Conservation (phyloP, 2,329 filamentous ascomycete species). For the Aspergillus ustus region DNA sequence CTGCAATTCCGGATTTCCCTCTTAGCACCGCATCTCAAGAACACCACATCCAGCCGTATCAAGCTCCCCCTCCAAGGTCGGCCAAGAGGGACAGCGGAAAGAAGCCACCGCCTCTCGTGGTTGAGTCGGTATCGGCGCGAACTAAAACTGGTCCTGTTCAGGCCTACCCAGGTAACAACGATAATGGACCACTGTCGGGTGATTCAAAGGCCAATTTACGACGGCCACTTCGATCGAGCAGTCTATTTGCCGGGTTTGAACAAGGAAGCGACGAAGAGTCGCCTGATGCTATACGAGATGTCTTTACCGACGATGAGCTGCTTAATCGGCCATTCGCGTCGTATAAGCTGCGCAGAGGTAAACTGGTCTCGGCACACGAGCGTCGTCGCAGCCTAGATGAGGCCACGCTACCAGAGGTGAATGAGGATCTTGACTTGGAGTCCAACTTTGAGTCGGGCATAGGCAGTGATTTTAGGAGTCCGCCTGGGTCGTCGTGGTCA, state of each 20-base stretch:
- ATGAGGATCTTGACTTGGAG: constrained; percentile 43
- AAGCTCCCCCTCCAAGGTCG: constrained; percentile 39
- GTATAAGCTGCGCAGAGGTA: constrained; percentile 49
- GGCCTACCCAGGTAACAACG: constrained; percentile 77
- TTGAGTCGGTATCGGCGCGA: constrained; percentile 27
- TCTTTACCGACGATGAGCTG: constrained; percentile 51
- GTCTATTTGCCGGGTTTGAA: constrained; percentile 85
- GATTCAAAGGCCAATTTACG: constrained; percentile 64
- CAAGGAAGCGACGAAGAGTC: constrained; percentile 61
- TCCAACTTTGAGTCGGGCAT: constrained; percentile 27
- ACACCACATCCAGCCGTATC: constrained; percentile 39
- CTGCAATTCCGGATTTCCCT: constrained; percentile 66
- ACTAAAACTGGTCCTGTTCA: constrained; percentile 57
- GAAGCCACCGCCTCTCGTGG: constrained; percentile 44
- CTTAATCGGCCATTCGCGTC: constrained; percentile 51
- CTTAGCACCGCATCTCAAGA: constrained; percentile 31
- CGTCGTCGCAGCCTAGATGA: constrained; percentile 39
- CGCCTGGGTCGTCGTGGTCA: constrained; percentile 23
- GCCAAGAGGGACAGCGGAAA: constrained; percentile 29
- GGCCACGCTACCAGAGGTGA: constrained; percentile 40
- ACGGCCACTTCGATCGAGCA: constrained; percentile 76
- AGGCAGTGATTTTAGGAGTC: constrained; percentile 17
- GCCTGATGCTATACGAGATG: constrained; percentile 31
- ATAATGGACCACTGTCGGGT: constrained; percentile 72
- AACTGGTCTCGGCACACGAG: constrained; percentile 44